Percentiles rank a stretch among this genome's conserved stretches.
These are phyloP conservation scores for Pichia sp. DNA, from an alignment of 1,139 yeast species.

Conservation along the genomic window DNA sequence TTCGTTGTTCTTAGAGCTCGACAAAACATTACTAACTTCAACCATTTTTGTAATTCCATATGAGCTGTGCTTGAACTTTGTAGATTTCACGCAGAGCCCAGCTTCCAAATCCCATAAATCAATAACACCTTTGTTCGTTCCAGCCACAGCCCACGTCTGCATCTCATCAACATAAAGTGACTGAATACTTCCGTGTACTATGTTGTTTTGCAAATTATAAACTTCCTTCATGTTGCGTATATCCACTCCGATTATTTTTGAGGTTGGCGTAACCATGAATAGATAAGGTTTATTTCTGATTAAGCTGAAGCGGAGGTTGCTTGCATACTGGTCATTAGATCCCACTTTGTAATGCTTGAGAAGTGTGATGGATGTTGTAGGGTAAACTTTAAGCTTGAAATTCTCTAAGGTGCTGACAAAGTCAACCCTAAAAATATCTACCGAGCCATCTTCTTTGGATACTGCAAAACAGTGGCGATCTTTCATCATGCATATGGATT, in stretches of 20 bases:
- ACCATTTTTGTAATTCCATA: constrained; percentile 38
- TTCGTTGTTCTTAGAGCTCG: constrained; percentile 30
- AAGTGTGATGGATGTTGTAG: constrained; percentile 31
- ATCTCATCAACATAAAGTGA: constrained; percentile 54
- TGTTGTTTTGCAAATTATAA: constrained; percentile 49
- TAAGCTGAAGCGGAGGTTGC: constrained; percentile 39
- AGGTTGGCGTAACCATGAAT: constrained; percentile 49
- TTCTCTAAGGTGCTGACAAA: constrained; percentile 32
- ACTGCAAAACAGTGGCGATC: constrained; percentile 65
- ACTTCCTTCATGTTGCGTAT: constrained; percentile 51
- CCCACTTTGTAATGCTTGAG: constrained; percentile 43
- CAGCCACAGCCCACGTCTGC: constrained; percentile 62
- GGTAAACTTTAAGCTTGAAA: constrained; percentile 2
- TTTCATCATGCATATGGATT: constrained; percentile 49
- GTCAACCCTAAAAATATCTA: constrained; percentile 57
- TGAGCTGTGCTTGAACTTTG: constrained; percentile 49
- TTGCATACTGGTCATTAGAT: constrained; percentile 37
- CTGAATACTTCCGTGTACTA: constrained; percentile 61
- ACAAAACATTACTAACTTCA: constrained; percentile 43
- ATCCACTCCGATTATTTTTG: constrained; percentile 54
- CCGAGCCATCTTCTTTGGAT: constrained; percentile 59
- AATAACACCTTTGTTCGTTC: constrained; percentile 69
- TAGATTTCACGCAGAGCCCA: constrained; percentile 52
- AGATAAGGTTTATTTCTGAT: constrained; percentile 35
- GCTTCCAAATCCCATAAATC: constrained; percentile 83